phyloP scores from a whole-genome alignment of 176 grass and related monocot species.

The Dactylis glomerata region DNA sequence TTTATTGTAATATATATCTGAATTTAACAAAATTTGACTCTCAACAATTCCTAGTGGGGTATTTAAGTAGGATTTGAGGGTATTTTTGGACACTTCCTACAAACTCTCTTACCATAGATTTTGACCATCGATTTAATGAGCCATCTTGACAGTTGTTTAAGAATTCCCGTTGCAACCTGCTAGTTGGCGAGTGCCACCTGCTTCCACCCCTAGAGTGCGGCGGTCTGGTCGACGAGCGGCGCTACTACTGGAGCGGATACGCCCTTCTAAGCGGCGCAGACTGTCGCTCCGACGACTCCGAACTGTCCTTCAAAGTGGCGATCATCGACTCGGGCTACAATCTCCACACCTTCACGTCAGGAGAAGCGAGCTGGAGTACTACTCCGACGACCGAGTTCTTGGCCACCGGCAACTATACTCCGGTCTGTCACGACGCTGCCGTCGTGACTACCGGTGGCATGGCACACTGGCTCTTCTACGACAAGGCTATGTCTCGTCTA shows the following conservation, averaged over 20 bases:
- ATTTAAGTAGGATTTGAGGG: too few species aligned
- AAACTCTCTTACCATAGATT: too few species aligned
- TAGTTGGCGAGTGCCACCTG: neutral
- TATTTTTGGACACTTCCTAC: too few species aligned
- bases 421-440: neutral
- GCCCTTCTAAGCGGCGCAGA: neutral
- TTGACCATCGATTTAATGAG: too few species aligned
- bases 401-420: neutral
- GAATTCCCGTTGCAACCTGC: too few species aligned
- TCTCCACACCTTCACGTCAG: neutral
- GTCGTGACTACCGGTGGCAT: neutral
- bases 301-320: neutral
- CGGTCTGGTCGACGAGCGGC: too few species aligned
- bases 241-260: neutral
- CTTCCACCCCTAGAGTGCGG: neutral
- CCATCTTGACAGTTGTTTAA: too few species aligned
- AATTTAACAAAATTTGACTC: too few species aligned
- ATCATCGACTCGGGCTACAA: neutral
- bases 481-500: accelerated
- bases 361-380: neutral
- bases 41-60: too few species aligned
- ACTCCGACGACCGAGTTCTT: neutral
- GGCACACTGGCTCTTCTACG: neutral
- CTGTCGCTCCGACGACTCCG: neutral
- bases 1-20: too few species aligned